Percentiles rank a stretch among this genome's conserved stretches.
Evolutionary conservation across 495 filamentous ascomycete genomes (phyloP).

Genomic region (Neurospora pannonica): DNA sequence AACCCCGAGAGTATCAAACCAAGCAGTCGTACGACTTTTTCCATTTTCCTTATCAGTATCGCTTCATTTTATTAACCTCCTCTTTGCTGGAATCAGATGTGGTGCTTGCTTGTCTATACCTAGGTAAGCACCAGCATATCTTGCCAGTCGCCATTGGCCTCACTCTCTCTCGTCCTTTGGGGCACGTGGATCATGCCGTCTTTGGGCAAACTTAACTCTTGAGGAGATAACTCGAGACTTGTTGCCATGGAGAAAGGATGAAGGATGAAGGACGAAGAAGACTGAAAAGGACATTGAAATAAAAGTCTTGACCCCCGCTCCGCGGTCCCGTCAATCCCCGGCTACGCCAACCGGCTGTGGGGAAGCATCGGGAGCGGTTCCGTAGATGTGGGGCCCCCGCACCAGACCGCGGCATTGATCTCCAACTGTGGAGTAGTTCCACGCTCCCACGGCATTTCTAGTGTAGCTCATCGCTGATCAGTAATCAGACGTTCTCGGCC

Average conservation of each 20-base stretch:
- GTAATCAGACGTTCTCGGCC: background rate
- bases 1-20: background rate
- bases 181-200: background rate
- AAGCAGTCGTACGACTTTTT: background rate
- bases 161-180: background rate
- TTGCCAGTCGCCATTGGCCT: background rate
- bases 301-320: background rate
- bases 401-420: background rate
- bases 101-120: background rate
- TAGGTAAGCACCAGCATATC: background rate
- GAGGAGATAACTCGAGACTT: background rate
- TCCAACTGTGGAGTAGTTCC: background rate
- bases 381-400: background rate
- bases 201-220: background rate
- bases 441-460: background rate
- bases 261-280: background rate
- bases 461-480: background rate
- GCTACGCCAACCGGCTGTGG: background rate
- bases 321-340: background rate
- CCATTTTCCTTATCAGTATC: background rate
- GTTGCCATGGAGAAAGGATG: background rate
- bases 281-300: background rate
- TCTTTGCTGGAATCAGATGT: background rate
- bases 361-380: background rate
- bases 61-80: background rate